These are phyloP conservation scores for Glycyrrhiza uralensis DNA, from an alignment of 306 rosid genomes.

Conservation along the genomic window DNA sequence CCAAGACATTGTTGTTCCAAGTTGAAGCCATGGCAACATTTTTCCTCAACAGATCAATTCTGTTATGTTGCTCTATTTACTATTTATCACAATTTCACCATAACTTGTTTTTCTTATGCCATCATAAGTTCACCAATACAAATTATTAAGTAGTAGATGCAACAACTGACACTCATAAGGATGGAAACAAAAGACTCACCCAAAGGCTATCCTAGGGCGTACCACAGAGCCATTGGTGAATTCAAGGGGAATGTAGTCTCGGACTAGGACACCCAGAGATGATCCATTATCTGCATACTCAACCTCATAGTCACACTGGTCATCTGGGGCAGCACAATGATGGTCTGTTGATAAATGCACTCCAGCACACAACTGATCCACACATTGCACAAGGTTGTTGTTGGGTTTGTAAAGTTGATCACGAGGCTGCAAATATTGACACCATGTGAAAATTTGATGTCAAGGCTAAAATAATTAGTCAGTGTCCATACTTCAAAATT, in stretches of 20 bases:
- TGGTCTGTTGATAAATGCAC: conserved; percentile 25
- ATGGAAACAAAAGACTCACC: conserved; percentile 48
- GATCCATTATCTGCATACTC: conserved; percentile 87
- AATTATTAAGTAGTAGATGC: background rate
- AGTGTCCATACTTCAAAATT: background rate
- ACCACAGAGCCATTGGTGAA: conserved; percentile 60
- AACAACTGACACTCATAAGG: background rate
- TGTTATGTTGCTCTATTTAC: background rate
- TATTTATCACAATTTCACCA: background rate
- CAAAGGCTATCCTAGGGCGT: conserved; percentile 63
- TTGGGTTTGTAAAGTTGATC: conserved; percentile 61
- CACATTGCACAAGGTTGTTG: conserved; percentile 51
- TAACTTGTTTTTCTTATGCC: background rate
- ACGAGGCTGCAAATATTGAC: conserved; percentile 48
- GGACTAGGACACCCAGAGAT: conserved; percentile 77
- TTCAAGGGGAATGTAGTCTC: conserved; percentile 47
- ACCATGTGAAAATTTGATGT: background rate
- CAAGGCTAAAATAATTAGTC: background rate
- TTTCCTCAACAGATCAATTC: background rate
- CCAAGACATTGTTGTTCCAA: no score
- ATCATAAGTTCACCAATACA: background rate
- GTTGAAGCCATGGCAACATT: conserved; percentile 11
- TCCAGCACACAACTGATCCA: conserved; percentile 55
- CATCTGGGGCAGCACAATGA: conserved; percentile 49
- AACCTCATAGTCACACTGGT: conserved; percentile 84